Conservation (phyloP, 495 filamentous ascomycete species). For the Poronia punctata region DNA sequence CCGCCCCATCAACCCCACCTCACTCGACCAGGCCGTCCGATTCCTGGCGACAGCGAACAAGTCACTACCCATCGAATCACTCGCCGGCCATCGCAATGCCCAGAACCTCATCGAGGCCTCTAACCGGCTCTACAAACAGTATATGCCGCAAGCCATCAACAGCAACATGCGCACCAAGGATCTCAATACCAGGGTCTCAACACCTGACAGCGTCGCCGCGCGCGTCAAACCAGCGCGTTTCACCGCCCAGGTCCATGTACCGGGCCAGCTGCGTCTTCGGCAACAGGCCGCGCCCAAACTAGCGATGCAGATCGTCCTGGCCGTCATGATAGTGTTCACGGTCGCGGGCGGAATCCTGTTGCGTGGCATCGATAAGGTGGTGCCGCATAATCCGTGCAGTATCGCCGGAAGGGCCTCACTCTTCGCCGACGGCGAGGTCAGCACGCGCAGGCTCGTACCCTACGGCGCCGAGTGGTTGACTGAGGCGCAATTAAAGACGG, state of each 20-base stretch:
- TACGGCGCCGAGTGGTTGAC: slow-evolving; percentile 4
- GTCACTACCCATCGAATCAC: not conserved
- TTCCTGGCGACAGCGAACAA: not conserved
- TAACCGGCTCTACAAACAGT: slow-evolving; percentile 4
- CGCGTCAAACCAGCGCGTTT: not conserved
- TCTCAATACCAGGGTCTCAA: not conserved
- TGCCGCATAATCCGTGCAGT: slow-evolving; percentile 5
- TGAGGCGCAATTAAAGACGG: not conserved
- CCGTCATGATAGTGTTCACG: not conserved
- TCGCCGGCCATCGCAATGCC: not conserved
- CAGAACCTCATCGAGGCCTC: slow-evolving; percentile 4
- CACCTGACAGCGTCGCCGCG: not conserved
- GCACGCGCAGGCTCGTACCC: slow-evolving; percentile 4
- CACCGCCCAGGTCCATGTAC: not conserved
- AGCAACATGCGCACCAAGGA: slow-evolving; percentile 1
- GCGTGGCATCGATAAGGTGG: slow-evolving; percentile 1
- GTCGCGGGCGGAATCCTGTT: not conserved
- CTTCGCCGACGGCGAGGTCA: slow-evolving; percentile 6
- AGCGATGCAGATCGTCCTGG: not conserved
- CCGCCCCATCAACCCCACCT: not conserved
- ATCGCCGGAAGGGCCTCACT: slow-evolving; percentile 1
- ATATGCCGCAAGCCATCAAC: slow-evolving; percentile 6
- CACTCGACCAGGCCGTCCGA: not conserved
- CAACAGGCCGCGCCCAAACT: slow-evolving; percentile 1
- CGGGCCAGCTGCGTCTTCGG: not conserved